Evolutionary conservation across 805 yeast genomes (phyloP).

Genomic region (Kodamaea fukazawae): DNA sequence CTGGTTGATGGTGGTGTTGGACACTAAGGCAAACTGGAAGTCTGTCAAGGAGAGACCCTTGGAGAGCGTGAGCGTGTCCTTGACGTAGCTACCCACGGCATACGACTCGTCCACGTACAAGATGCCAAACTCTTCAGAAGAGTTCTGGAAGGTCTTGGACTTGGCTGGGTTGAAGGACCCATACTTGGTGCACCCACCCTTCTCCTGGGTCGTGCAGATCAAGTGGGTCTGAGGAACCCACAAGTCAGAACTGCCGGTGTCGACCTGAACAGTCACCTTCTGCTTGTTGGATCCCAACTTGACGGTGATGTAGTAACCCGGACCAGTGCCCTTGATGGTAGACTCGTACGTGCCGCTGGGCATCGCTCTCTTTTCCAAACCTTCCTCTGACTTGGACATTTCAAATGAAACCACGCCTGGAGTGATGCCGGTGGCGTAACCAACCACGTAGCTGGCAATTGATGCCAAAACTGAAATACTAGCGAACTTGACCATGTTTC

Average conservation of each 20-base stretch:
- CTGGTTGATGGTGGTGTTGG: background rate
- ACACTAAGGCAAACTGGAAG: background rate
- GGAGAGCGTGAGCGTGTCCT: background rate
- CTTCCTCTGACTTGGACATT: no score
- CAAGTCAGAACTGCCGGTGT: slow-evolving; percentile 13
- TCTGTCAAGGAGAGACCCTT: background rate
- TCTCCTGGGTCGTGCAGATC: background rate
- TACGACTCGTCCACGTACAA: background rate
- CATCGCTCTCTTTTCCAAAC: no score
- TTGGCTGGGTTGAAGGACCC: background rate
- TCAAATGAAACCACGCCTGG: no score
- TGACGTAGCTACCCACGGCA: background rate
- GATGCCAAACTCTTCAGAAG: background rate
- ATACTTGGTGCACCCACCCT: background rate
- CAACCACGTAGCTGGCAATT: no score
- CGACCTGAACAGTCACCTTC: slow-evolving; percentile 9
- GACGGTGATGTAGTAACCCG: no score
- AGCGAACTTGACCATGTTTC: no score
- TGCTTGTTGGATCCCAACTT: slow-evolving; percentile 7
- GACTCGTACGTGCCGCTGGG: no score
- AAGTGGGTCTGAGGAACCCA: slow-evolving; percentile 5
- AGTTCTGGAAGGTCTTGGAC: background rate
- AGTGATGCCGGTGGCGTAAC: no score
- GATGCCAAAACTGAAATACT: no score
- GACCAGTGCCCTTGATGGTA: no score